These are phyloP conservation scores for Cucurbitaria berberidis DNA, from an alignment of 2,329 filamentous ascomycete genomes.

Conservation along the genomic window DNA sequence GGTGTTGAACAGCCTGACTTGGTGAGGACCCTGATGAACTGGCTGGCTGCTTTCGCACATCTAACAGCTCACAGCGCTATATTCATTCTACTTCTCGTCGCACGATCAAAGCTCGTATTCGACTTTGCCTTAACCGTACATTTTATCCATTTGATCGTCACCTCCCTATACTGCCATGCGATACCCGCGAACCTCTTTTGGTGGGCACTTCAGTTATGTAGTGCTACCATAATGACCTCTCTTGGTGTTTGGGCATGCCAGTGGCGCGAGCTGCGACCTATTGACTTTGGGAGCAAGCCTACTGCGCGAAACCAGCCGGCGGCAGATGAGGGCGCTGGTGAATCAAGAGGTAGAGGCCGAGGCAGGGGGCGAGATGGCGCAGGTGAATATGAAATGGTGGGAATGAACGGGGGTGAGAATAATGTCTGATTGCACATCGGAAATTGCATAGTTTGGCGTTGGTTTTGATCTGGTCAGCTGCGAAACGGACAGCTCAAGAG, in stretches of 20 bases:
- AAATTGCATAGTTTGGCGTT: constrained; percentile 42
- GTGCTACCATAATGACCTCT: constrained; percentile 67
- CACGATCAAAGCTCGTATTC: constrained; percentile 89
- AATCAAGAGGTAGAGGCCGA: constrained; percentile 48
- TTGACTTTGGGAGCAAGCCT: constrained; percentile 75
- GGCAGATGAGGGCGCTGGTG: constrained; percentile 47
- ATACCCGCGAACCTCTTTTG: constrained; percentile 82
- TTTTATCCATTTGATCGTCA: constrained; percentile 78
- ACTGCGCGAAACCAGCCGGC: constrained; percentile 28
- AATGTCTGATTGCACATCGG: constrained; percentile 34
- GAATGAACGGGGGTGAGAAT: constrained; percentile 49
- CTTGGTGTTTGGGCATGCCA: constrained; percentile 90
- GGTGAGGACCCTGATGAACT: constrained; percentile 54
- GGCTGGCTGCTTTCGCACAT: background rate
- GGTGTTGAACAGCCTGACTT: constrained; percentile 68
- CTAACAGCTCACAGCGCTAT: constrained; percentile 67
- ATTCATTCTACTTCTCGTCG: constrained; percentile 81
- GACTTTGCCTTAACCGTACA: constrained; percentile 94
- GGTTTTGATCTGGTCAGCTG: constrained; percentile 15
- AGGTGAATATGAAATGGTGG: constrained; percentile 57
- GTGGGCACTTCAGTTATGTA: constrained; percentile 75
- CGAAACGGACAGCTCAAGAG: background rate
- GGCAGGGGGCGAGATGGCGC: constrained; percentile 53
- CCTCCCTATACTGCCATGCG: constrained; percentile 76
- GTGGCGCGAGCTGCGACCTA: constrained; percentile 86